phyloP scores from a whole-genome alignment of 169 alveolate species.

The Cryptosporidium canis region DNA sequence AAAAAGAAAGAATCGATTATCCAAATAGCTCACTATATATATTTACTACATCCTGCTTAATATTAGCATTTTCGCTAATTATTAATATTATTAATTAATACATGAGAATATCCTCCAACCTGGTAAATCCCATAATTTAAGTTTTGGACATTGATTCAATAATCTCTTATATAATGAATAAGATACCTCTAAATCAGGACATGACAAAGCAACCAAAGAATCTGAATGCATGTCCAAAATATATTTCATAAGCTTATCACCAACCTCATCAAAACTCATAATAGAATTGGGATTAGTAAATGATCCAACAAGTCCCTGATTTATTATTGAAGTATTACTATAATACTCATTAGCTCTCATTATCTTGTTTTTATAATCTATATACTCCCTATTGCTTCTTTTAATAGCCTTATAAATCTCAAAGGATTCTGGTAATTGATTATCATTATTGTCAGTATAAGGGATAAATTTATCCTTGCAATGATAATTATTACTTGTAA shows the following conservation, averaged over 20 bases:
- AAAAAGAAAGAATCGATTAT: slow-evolving; percentile 64
- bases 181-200: slow-evolving; percentile 68
- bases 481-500: not conserved
- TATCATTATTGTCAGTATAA: not conserved
- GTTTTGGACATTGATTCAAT: slow-evolving; percentile 42
- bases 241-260: slow-evolving; percentile 55
- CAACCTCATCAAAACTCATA: slow-evolving; percentile 42
- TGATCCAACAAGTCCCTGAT: not conserved
- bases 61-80: slow-evolving; percentile 14
- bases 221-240: slow-evolving; percentile 69
- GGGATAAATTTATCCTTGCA: not conserved
- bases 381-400: slow-evolving; percentile 39
- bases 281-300: not conserved
- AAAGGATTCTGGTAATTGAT: not conserved
- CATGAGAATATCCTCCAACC: slow-evolving; percentile 58
- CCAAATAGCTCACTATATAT: slow-evolving; percentile 52
- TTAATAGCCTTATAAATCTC: slow-evolving; percentile 21
- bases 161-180: slow-evolving; percentile 49
- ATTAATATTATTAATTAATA: not conserved
- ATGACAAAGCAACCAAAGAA: slow-evolving; percentile 53
- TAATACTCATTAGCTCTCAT: slow-evolving; percentile 54
- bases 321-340: not conserved
- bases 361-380: slow-evolving; percentile 4
- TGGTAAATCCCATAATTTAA: slow-evolving; percentile 64
- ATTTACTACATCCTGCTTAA: slow-evolving; percentile 33